phyloP scores from a whole-genome alignment of 202 grass and related monocot genomes.

The Zoysia matrella region DNA sequence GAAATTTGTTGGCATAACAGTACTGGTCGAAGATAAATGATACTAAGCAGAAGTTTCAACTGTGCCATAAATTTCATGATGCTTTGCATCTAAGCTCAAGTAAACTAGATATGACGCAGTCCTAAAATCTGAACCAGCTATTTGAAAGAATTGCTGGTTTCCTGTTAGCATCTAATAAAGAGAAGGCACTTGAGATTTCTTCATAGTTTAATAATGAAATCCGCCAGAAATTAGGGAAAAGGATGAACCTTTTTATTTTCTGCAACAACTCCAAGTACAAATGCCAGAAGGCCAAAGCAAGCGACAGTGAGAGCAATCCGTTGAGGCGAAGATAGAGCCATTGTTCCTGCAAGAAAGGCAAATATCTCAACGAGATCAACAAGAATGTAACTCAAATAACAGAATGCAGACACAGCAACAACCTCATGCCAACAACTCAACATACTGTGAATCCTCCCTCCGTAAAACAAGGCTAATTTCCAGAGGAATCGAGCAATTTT shows the following conservation, averaged over 20 bases:
- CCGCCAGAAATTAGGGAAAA: not conserved
- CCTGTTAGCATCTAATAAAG: too few relatives aligned
- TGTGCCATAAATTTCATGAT: conserved; percentile 1
- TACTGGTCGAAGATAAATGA: not conserved
- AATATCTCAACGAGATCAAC: not conserved
- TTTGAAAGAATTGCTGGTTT: too few relatives aligned
- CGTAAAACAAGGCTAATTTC: too few relatives aligned
- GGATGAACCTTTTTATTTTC: conserved; percentile 83
- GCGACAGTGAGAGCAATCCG: conserved; percentile 58
- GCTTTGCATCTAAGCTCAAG: not conserved
- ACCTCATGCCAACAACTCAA: too few relatives aligned
- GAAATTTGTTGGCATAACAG: not conserved
- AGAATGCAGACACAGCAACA: too few relatives aligned
- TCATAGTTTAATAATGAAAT: too few relatives aligned
- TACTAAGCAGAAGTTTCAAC: conserved; percentile 4
- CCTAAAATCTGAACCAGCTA: not conserved
- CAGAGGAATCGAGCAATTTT: too few relatives aligned
- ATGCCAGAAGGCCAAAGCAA: conserved; percentile 68
- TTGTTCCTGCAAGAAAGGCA: conserved; percentile 41
- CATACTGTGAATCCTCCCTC: too few relatives aligned
- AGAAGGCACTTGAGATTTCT: too few relatives aligned
- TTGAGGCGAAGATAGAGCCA: conserved; percentile 55
- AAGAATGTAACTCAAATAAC: not conserved
- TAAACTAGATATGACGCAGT: not conserved
- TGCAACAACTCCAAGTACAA: conserved; percentile 68